Percentiles rank a stretch among this genome's conserved stretches.
Conservation (phyloP, 352 stramenopile species). For the Phytophthora uliginosa region DNA sequence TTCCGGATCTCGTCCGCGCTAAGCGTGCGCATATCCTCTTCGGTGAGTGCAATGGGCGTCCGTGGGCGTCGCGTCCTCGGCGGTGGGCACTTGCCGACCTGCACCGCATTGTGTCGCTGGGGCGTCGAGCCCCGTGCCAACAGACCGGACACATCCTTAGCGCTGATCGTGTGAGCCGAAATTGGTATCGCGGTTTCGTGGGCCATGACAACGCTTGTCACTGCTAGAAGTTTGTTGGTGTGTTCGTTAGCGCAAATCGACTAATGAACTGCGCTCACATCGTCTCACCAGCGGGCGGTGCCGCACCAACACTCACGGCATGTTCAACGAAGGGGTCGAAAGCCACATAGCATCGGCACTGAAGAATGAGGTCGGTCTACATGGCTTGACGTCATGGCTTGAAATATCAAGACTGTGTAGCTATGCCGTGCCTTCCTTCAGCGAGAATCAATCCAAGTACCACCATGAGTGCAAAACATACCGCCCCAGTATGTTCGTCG, state of each 20-base stretch:
- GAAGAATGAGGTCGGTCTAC: neutral
- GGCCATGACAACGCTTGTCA: constrained; percentile 21
- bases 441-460: constrained; percentile 25
- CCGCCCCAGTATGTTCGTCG: neutral
- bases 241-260: constrained; percentile 29
- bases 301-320: constrained; percentile 38
- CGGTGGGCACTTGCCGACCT: constrained; percentile 39
- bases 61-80: constrained; percentile 48
- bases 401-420: constrained; percentile 41
- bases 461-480: constrained; percentile 3
- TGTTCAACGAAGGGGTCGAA: constrained; percentile 6
- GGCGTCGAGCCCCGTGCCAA: constrained; percentile 33
- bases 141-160: constrained; percentile 38
- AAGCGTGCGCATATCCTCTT: constrained; percentile 52
- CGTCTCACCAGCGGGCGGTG: neutral
- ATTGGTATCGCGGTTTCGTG: constrained; percentile 29
- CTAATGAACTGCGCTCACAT: constrained; percentile 17
- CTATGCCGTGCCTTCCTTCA: constrained; percentile 5
- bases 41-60: constrained; percentile 57
- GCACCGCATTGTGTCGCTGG: constrained; percentile 27
- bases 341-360: neutral
- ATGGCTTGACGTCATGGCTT: constrained; percentile 32
- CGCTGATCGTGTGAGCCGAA: constrained; percentile 32
- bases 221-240: neutral
- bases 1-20: constrained; percentile 63